phyloP scores from a whole-genome alignment of 768 basidiomycete species.

The Psilocybe sp. region DNA sequence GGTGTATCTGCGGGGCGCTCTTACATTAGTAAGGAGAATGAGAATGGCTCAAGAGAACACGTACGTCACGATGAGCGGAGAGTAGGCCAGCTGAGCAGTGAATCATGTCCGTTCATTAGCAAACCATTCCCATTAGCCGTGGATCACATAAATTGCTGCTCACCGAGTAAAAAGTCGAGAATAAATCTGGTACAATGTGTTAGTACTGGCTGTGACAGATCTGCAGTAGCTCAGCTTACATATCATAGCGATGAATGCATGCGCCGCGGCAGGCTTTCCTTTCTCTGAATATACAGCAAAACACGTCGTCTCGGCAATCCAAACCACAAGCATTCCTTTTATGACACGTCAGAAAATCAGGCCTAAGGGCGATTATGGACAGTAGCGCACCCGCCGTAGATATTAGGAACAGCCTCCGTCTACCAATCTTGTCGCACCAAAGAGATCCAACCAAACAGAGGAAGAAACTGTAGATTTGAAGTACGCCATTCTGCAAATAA shows the following conservation, averaged over 20 bases:
- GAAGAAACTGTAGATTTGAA: constrained; percentile 53
- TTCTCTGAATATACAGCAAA: constrained; percentile 36
- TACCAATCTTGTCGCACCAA: constrained; percentile 42
- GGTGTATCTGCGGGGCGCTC: constrained; percentile 17
- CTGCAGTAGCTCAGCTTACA: constrained; percentile 15
- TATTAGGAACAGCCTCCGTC: constrained; percentile 46
- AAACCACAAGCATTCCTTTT: constrained; percentile 49
- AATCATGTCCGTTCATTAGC: no score
- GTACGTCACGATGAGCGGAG: constrained; percentile 31
- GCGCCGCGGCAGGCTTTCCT: constrained; percentile 37
- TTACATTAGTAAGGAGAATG: not conserved
- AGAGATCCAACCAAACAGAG: constrained; percentile 33
- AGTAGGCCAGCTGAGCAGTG: constrained; percentile 24
- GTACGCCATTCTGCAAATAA: constrained; percentile 41
- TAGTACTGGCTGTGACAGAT: not conserved
- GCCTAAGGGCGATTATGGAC: not conserved
- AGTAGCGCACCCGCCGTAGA: constrained; percentile 33
- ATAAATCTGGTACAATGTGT: constrained; percentile 4
- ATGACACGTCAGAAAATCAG: not conserved
- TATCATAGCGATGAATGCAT: constrained; percentile 53
- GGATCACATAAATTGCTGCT: no score
- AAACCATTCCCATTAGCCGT: no score
- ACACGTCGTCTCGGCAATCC: constrained; percentile 53
- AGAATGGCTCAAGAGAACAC: constrained; percentile 1
- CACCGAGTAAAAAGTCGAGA: constrained; percentile 8